Evolutionary conservation across 1,284 basidiomycete species (phyloP), one percentile per base, ranked within the genome.

Genomic region (Meira nashicola): DNA sequence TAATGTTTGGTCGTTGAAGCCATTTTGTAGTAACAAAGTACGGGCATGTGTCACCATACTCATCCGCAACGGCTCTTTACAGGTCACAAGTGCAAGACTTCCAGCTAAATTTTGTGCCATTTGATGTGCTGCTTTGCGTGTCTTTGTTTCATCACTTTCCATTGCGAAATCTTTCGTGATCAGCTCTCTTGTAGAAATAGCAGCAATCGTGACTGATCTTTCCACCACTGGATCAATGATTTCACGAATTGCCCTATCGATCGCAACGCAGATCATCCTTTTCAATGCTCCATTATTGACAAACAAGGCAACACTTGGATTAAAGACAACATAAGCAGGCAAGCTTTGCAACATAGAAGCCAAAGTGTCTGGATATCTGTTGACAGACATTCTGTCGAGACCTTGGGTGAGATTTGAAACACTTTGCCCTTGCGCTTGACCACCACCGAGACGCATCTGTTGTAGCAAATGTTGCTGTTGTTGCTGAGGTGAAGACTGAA

Each of bases 61-160:
- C 74, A 87, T 90, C 73, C 92, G 88, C 61, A 99, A 81, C 0
- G 95, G 94, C 76, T 99, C 95, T 79, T 97, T 98, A 84, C 94
- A 98, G 15, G 95, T 98, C 23, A 99, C 95, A 54, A 97, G 82
- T 6, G 95, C 95, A 48, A 99, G 84, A 73, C 91, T 95, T 46
- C 94, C 94, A 17, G 95, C 95, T 55, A 98, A 85, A 78, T 92
- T 95, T 80, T 93, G 91, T 1, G 92, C 92, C 92, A 97, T 98
- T 56, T 92, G 81, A 79, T 97, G 92, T 7, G 90, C 92, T 12
- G 95, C 91, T 74, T 88, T 87, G 47, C 92, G 87, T 78, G 98
- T 82, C 80, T 89, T 94, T 53, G 88, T 86, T 74, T 97, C 92
- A 76, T 90, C 92, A 17, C 87, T 83, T 70, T 99, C 95, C 65